Conservation (phyloP, 768 basidiomycete species). For the Cystobasidium onofrii region DNA sequence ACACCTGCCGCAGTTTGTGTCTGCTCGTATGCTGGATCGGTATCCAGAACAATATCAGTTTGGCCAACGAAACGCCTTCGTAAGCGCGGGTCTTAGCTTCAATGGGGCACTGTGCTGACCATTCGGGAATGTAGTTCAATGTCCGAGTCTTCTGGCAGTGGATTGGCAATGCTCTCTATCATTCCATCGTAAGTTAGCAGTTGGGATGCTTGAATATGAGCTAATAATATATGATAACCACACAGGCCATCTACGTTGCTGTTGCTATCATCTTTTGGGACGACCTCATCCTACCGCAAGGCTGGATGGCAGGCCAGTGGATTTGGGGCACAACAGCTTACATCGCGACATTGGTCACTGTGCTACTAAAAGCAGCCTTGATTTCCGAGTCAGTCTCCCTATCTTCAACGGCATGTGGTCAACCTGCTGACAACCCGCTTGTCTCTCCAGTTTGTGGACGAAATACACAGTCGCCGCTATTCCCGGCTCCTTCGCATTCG, state of each 20-base stretch:
- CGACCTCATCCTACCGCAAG: conserved; percentile 70
- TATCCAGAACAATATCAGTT: conserved; percentile 94
- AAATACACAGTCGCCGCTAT: conserved; percentile 95
- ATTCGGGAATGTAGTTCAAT: conserved; percentile 52
- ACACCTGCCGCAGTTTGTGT: conserved; percentile 57
- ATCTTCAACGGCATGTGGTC: conserved; percentile 1
- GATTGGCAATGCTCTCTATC: conserved; percentile 79
- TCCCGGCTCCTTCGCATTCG: conserved; percentile 90
- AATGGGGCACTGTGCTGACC: neutral
- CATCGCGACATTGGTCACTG: conserved; percentile 81
- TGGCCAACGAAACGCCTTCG: conserved; percentile 85
- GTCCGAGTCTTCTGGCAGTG: conserved; percentile 86
- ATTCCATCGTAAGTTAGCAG: conserved; percentile 61
- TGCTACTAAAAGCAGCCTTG: conserved; percentile 91
- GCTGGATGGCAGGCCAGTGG: conserved; percentile 88
- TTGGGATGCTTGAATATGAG: neutral
- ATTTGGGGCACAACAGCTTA: conserved; percentile 98
- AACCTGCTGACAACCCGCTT: neutral
- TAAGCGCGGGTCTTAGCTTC: conserved; percentile 38
- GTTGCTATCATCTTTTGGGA: conserved; percentile 88
- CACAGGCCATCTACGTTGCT: conserved; percentile 74
- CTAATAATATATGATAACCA: conserved; percentile 2
- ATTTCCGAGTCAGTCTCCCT: conserved; percentile 75
- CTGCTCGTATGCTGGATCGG: conserved; percentile 86
- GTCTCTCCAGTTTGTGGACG: conserved; percentile 74